Evolutionary conservation across 495 filamentous ascomycete genomes (phyloP), one percentile per base, ranked within the genome.

Genomic region (Rhypophila decipiens): DNA sequence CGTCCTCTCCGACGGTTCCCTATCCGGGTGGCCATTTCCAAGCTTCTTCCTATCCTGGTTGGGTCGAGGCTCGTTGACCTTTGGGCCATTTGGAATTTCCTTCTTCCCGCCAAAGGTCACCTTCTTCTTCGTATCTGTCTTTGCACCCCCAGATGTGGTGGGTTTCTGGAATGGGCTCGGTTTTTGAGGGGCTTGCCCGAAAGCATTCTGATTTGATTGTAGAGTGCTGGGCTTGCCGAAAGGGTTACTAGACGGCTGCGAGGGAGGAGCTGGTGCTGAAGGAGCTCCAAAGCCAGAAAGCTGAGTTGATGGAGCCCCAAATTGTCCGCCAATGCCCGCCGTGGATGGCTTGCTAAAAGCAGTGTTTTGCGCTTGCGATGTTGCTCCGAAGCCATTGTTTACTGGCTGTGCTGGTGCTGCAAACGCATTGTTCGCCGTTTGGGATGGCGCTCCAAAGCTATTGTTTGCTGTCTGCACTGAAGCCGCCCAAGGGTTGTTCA

Each of bases 1-100:
- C 24, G 60, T 65, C 4, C 55, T 45, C 29, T 61, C 49, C 22
- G 41, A 48, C 4, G 57, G 55, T 22, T 52, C 60, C 22, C 29
- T 36, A 10, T n/a, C 45, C 13, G 52, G 42, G 31, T 13, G 44
- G 12, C 27, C 43, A 2, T 36, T 38, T 4, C 17, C 35, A n/a
- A 5, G 20, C 11, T 47, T 40, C 15, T n/a, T n/a, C n/a, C n/a
- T n/a, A n/a, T 8, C 5, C 11, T 31, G 13, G 13, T 7, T 31
- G 27, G 27, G 27, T 7, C 27, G 13, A 49, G 44, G 8, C 31
- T 37, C 45, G 47, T 20, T 15, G 40, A n/a, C 35, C 39, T 18
- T 44, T 39, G 5, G 29, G 34, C 13, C 46, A 51, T 18, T 33
- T 39, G 33, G 2, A 31, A 24, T 44, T 24, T 47, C 46, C 44